Evolutionary conservation across 1,139 yeast genomes (phyloP).

Genomic region (Blastobotrys aristatus): DNA sequence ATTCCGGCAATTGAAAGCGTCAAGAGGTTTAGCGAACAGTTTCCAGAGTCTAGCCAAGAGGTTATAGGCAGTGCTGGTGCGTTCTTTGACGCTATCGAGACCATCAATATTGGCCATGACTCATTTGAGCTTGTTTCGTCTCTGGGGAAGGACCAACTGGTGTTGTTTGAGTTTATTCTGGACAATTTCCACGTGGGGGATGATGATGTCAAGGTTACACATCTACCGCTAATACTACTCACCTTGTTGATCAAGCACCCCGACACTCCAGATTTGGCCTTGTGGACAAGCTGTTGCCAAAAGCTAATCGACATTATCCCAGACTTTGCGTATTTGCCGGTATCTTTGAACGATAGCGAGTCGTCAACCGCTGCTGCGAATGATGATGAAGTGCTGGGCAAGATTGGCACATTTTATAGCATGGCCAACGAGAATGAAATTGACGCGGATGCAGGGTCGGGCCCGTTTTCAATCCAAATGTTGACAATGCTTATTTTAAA

Average conservation of each 20-base stretch:
- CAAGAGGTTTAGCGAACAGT: slow-evolving; percentile 19
- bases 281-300: slow-evolving; percentile 20
- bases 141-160: slow-evolving; percentile 31
- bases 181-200: slow-evolving; percentile 68
- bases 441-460: not conserved
- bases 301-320: slow-evolving; percentile 10
- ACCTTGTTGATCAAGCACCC: slow-evolving; percentile 35
- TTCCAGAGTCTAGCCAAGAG: slow-evolving; percentile 33
- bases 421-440: slow-evolving; percentile 1
- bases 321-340: slow-evolving; percentile 3
- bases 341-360: not conserved
- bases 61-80: slow-evolving; percentile 55
- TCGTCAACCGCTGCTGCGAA: not conserved
- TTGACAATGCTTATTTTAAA: slow-evolving; percentile 2
- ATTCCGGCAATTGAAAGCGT: slow-evolving; percentile 51
- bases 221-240: slow-evolving; percentile 65
- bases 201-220: slow-evolving; percentile 76
- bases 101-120: slow-evolving; percentile 69
- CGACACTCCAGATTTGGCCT: slow-evolving; percentile 7
- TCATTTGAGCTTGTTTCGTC: slow-evolving; percentile 40
- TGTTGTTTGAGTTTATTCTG: slow-evolving; percentile 54
- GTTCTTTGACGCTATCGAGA: slow-evolving; percentile 82
- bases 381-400: not conserved
- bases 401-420: slow-evolving; percentile 13
- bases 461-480: not conserved